A percentile compares a stretch with the other conserved stretches of the same genome.
Evolutionary conservation across 164 flowering plant genomes (phyloP).

Genomic region (Magnolia officinalis): DNA sequence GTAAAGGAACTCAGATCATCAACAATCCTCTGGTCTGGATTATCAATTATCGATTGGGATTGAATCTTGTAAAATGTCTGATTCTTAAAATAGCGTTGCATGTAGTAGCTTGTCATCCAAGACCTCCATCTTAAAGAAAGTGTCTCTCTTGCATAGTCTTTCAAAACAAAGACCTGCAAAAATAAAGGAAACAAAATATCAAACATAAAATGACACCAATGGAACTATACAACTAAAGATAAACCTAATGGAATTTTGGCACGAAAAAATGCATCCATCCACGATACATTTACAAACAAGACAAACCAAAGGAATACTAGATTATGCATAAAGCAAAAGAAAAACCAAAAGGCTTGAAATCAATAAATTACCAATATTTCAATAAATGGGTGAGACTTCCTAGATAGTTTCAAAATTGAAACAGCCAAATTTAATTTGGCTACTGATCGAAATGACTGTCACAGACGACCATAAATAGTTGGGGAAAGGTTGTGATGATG

Average conservation of each 20-base stretch:
- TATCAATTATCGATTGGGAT: conserved; percentile 86
- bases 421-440: neutral
- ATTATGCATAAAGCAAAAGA: neutral
- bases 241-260: neutral
- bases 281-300: neutral
- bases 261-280: neutral
- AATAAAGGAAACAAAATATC: neutral
- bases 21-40: conserved; percentile 98
- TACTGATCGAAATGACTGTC: neutral
- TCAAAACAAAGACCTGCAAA: conserved; percentile 75
- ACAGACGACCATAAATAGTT: too few species aligned
- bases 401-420: neutral
- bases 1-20: conserved; percentile 97
- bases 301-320: neutral
- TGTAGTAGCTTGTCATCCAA: conserved; percentile 93
- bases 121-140: conserved; percentile 93
- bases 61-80: conserved; percentile 84
- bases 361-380: neutral
- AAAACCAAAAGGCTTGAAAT: neutral
- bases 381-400: neutral
- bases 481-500: too few species aligned
- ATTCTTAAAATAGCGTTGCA: conserved; percentile 80
- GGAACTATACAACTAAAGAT: neutral
- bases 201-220: neutral
- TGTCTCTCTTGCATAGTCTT: conserved; percentile 88